phyloP scores from a whole-genome alignment of 257 asterid genomes.

The Apocynum venetum region DNA sequence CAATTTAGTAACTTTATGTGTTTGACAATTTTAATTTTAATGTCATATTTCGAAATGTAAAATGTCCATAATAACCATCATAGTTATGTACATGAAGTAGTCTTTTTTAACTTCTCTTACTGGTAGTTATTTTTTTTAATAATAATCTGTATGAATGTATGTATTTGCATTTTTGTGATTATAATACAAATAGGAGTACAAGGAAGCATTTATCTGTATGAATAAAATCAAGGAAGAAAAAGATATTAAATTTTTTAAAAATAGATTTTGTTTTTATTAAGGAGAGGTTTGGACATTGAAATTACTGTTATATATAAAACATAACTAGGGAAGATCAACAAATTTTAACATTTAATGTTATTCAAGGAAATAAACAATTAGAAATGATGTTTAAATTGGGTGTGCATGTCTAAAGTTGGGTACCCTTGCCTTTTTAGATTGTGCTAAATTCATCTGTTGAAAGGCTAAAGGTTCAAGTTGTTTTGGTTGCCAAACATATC shows the following conservation, averaged over 20 bases:
- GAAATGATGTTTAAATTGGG: not conserved
- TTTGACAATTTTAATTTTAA: not conserved
- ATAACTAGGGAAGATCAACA: not conserved
- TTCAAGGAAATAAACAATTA: not conserved
- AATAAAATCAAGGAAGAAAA: no score
- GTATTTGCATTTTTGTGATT: not conserved
- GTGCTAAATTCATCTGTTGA: not conserved
- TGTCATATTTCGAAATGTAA: not conserved
- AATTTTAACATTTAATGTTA: not conserved
- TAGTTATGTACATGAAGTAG: not conserved
- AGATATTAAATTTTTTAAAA: no score
- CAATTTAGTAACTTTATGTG: not conserved
- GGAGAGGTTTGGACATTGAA: not conserved
- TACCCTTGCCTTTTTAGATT: not conserved
- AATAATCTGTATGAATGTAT: no score
- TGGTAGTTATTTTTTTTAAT: not conserved
- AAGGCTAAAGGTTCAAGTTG: no score
- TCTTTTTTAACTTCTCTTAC: not conserved
- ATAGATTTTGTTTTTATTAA: no score
- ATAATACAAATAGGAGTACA: no score
- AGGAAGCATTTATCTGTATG: not conserved
- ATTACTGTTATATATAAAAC: not conserved
- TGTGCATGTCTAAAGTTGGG: not conserved
- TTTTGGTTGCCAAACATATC: not conserved
- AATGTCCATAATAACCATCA: not conserved